Evolutionary conservation across 208 protist genomes (phyloP).

Genomic region (Trichomonas tenax): DNA sequence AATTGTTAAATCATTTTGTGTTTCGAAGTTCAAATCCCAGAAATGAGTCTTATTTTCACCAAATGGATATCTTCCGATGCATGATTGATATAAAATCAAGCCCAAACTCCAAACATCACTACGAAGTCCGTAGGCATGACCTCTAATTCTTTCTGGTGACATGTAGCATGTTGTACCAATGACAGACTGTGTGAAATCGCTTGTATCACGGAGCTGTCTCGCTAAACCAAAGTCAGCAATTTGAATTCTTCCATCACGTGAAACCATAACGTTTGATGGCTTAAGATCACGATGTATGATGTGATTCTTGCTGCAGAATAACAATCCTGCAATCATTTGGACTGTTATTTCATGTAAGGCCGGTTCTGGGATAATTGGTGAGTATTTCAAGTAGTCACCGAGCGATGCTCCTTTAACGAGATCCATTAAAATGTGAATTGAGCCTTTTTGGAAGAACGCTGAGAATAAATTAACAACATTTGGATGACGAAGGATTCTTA

Average conservation of each 20-base stretch:
- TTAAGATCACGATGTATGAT: slow-evolving; percentile 4
- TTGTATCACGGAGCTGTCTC: not conserved
- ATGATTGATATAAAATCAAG: not conserved
- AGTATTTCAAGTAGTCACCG: not conserved
- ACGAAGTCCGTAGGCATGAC: not conserved
- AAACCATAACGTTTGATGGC: slow-evolving; percentile 1
- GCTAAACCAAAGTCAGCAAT: slow-evolving; percentile 21
- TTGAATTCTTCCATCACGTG: not conserved
- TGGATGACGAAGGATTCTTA: not conserved
- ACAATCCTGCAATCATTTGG: not conserved
- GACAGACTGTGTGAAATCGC: not conserved
- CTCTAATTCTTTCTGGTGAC: not conserved
- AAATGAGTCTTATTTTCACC: not conserved
- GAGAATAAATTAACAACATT: not conserved
- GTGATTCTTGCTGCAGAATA: not conserved
- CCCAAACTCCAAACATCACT: slow-evolving; percentile 17
- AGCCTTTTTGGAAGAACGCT: not conserved
- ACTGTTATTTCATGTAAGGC: not conserved
- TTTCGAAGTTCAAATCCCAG: not conserved
- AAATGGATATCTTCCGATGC: not conserved
- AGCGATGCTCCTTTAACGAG: not conserved
- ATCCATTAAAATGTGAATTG: not conserved
- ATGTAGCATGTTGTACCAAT: slow-evolving; percentile 2
- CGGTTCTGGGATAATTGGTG: not conserved
- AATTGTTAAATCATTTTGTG: not conserved